Base-by-base conservation (phyloP, 2,329 filamentous ascomycete genomes). In the Talaromyces rugulosus region DNA sequence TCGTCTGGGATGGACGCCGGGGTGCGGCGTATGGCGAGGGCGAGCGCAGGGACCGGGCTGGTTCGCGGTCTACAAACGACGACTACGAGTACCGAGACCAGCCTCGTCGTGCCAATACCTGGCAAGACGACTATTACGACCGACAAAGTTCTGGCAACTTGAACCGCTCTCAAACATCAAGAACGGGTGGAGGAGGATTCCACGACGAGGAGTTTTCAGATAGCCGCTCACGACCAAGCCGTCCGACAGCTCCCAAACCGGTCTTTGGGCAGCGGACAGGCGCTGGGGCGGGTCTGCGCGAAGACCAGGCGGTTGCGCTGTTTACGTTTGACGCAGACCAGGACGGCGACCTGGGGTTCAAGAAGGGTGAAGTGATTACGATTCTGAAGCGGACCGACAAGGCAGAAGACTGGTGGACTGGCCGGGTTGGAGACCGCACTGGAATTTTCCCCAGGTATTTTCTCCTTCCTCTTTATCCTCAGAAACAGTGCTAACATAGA, bases 361-460 rank as follows among this genome's bases (percentile, higher is more conserved):
- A 96, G 81, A 99, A 99, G 82, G 95, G 95, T 23, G 95, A 99
- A 33, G 77, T 98, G 61, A 97, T 99, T 67, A 97, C 92, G 0
- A 92, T 99, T 62, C 75, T 96, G 62, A 97, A 99, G 81, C 90
- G 90, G 77, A 98, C 94, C 5, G 91, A 98, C 4, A 97, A 90
- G 69, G 90, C 91, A 62, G 93, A 92, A 62, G 94, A 98, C 75
- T 98, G 94, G 94, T 98, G 94, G 95, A 98, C 94, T 18, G 95
- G 95, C 30, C 89, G 89, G 77, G 88, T 97, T 71, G 93, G 93
- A 33, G 85, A 87, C 66, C 85, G 87, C 68, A 90, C 93, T 60
- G 95, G 95, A 42, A 96, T 97, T 67, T 99, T 99, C 78, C 95
- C 95, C 0, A 95, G 91, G 84, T 86, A 78, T 66, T 56, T 55